Base-by-base conservation (phyloP, 139 green algal species). In the Closterium sp. region DNA sequence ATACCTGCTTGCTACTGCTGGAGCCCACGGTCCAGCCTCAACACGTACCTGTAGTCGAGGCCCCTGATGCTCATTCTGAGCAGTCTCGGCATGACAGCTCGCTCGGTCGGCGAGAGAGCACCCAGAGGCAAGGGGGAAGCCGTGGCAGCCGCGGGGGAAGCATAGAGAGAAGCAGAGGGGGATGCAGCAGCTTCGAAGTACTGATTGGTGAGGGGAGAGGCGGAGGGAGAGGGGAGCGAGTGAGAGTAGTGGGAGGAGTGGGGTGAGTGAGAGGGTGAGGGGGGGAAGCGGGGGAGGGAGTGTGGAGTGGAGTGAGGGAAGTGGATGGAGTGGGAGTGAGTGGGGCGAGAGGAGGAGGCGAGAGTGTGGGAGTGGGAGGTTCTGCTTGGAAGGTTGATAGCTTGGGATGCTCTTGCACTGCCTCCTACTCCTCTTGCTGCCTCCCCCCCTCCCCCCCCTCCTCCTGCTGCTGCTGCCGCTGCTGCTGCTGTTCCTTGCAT, bases 251-350 rank as follows among this genome's bases (percentile, higher is more conserved):
- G 43, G 43, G 43, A 69, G 10, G 43, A 25, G 43, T 69, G 43
- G 12, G 43, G 43, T 9, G 19, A 55, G 81, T 88, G n/a, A 69
- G 43, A 28, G 43, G 43, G 43, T 25, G 43, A 69, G 43, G 43
- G 43, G 3, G 43, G 43, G 10, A 69, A 69, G 43, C 43, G 43
- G 43, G 43, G 43, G 43, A 69, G 43, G 23, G 43, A 69, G 43
- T 69, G 33, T 86, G 16, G 19, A 92, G 35, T 89, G 84, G 84
- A 34, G 84, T 25, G 84, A 1, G 84, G 84, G 32, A 43, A 87
- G 0, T 69, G 43, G 43, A 69, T 69, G 43, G 43, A 69, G 43
- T 69, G 43, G 8, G 43, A 69, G 43, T 69, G 43, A 69, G 43
- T 69, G 43, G 43, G 43, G 43, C 10, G 43, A 69, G 43, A 69